Conservation (phyloP, 257 asterid genomes). For the Linderniella brevidens region DNA sequence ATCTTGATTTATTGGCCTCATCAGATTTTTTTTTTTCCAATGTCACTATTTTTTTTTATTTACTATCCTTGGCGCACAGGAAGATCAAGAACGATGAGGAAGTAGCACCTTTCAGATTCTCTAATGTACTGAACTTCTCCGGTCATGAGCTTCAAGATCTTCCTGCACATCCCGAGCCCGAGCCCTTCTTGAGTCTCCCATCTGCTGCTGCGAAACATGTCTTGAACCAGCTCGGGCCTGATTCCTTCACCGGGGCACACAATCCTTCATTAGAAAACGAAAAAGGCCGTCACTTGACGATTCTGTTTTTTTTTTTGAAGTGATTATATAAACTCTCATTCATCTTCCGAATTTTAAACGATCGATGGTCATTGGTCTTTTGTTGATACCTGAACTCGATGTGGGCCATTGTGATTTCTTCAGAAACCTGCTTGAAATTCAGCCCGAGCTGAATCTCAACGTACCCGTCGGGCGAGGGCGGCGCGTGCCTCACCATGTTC, state of each 20-base stretch:
- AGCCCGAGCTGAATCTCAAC: conserved; percentile 10
- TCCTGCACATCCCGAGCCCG: conserved; percentile 63
- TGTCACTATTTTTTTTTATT: too few species aligned
- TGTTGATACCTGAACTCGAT: too few species aligned
- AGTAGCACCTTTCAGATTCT: conserved; percentile 62
- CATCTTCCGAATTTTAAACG: too few species aligned
- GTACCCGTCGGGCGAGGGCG: conserved; percentile 58
- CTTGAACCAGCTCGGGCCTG: conserved; percentile 65
- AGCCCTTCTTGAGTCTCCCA: conserved; percentile 73
- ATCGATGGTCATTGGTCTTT: too few species aligned
- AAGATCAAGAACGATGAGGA: conserved; percentile 41
- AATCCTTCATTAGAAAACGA: too few species aligned
- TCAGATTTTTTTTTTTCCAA: too few species aligned
- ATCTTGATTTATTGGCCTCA: too few species aligned
- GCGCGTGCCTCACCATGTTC: conserved; percentile 53
- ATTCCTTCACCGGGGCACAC: conserved; percentile 87
- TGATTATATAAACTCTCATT: too few species aligned
- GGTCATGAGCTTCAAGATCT: conserved; percentile 59
- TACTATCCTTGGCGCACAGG: conserved; percentile 15
- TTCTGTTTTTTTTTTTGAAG: too few species aligned
- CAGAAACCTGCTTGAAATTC: too few species aligned
- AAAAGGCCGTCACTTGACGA: too few species aligned
- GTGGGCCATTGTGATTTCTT: too few species aligned
- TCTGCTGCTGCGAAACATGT: conserved; percentile 65
- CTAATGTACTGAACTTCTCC: conserved; percentile 83